Percentiles rank a stretch among this genome's conserved stretches.
phyloP scores from a whole-genome alignment of 73 alveolate species.

The Tetrahymena borealis region DNA sequence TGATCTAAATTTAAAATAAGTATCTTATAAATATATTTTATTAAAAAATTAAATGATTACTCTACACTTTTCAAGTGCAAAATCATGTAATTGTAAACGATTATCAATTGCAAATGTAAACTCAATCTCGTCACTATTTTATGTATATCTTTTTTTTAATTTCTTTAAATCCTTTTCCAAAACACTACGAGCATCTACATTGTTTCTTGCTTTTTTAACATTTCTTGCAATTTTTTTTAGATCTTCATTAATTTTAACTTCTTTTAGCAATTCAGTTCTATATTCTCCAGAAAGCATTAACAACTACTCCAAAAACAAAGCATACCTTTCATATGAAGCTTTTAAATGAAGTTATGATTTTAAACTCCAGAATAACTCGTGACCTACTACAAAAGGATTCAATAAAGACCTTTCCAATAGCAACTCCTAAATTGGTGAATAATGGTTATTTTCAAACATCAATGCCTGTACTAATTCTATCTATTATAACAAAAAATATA shows the following conservation, averaged over 20 bases:
- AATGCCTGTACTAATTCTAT: constrained; percentile 82
- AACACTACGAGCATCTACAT: neutral
- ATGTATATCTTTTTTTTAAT: neutral
- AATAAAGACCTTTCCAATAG: constrained; percentile 77
- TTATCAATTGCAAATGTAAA: neutral
- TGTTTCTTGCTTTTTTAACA: neutral
- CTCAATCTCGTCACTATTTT: neutral
- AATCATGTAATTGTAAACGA: constrained; percentile 32
- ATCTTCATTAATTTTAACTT: constrained; percentile 24
- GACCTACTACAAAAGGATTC: constrained; percentile 92
- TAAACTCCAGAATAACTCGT: constrained; percentile 85
- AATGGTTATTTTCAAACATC: constrained; percentile 87
- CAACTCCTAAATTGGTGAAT: constrained; percentile 90
- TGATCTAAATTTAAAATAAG: constrained; percentile 7
- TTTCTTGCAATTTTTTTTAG: constrained; percentile 24
- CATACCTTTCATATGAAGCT: constrained; percentile 71
- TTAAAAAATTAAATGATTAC: constrained; percentile 18
- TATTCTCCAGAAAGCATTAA: constrained; percentile 71
- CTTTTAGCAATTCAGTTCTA: constrained; percentile 52
- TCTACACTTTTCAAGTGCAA: constrained; percentile 37
- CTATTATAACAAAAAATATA: neutral
- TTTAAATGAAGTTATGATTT: constrained; percentile 56
- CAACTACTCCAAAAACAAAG: constrained; percentile 56
- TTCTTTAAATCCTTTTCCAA: neutral
- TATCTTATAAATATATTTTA: constrained; percentile 41